These are phyloP conservation scores for Candida piceae DNA, from an alignment of 805 yeast species.

Conservation along the genomic window DNA sequence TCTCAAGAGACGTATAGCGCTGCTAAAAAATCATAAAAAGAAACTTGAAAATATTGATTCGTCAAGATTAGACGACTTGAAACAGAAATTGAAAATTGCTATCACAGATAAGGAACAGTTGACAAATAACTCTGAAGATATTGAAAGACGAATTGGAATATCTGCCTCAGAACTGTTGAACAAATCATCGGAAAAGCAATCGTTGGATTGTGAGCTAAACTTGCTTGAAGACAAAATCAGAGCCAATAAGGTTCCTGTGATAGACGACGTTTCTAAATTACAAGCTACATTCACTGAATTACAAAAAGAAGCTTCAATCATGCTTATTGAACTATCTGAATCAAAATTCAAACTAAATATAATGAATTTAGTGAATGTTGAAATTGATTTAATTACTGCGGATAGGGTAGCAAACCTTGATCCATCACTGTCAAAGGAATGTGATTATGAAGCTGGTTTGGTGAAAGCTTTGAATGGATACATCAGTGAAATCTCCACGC, in stretches of 20 bases:
- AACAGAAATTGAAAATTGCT: background rate
- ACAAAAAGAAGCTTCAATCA: slow-evolving; percentile 8
- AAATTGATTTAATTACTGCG: background rate
- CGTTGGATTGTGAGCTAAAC: too few relatives aligned
- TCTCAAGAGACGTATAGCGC: slow-evolving; percentile 12
- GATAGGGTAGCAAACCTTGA: background rate
- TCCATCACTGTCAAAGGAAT: background rate
- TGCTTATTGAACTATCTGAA: slow-evolving; percentile 8
- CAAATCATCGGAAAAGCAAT: background rate
- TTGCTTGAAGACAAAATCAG: slow-evolving; percentile 5
- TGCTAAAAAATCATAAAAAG: slow-evolving; percentile 8
- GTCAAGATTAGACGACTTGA: slow-evolving; percentile 6
- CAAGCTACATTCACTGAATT: slow-evolving; percentile 7
- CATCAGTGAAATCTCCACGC: background rate
- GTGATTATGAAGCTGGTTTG: background rate
- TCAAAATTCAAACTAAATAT: background rate
- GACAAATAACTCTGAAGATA: too few relatives aligned
- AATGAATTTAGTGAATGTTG: background rate
- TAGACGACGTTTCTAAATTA: slow-evolving; percentile 10
- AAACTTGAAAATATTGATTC: slow-evolving; percentile 8
- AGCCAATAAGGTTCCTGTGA: slow-evolving; percentile 15
- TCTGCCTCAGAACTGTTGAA: too few relatives aligned
- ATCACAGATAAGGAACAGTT: background rate
- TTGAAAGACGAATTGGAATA: too few relatives aligned
- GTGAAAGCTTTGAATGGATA: background rate